Evolutionary conservation across 2,329 filamentous ascomycete genomes (phyloP), one percentile per base, ranked within the genome.

Genomic region (Phyllosticta paracitricarpa): DNA sequence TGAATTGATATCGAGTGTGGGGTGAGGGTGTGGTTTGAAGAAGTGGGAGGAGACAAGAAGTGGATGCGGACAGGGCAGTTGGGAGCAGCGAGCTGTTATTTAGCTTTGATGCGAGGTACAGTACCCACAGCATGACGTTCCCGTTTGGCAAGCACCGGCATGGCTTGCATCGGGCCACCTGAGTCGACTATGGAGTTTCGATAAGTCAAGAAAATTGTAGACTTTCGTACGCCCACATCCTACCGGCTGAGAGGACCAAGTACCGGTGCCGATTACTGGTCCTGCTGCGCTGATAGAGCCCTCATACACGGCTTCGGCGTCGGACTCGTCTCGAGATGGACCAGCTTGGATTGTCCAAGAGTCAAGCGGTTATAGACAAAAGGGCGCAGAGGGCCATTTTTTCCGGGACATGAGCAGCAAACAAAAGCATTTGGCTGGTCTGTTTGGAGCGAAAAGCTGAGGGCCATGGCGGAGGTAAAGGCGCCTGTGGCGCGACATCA

Each of bases 11-110:
- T 56, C 68, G 68, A 71, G 70, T 58, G 55, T 71, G 67, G 67
- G 67, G 59, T 62, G 56, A 60, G 62, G 26, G 51, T 68, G 63
- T 58, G 70, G 64, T 65, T 70, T 35, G 68, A 65, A 59, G 71
- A 64, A 66, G 72, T 51, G 14, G 28, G 7, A 8, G 17, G 26
- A 63, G 53, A 4, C 25, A 33, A 24, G 58, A 61, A 61, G 26
- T 26, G 24, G n/a, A n/a, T 48, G 40, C 40, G 40, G n/a, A 2
- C 14, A 7, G 14, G n/a, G n/a, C 40, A n/a, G 40, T n/a, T 17
- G 40, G 40, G 40, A 48, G 40, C 12, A n/a, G 40, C 40, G 40
- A 48, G 40, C 14, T 48, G 40, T 2, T 48, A 48, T 48, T 48
- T 48, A 48, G 40, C 40, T 48, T 48, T 48, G 40, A n/a, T 17